phyloP scores from a whole-genome alignment of 192 early-diverging fungal species.

The Coemansia guatemalensis region DNA sequence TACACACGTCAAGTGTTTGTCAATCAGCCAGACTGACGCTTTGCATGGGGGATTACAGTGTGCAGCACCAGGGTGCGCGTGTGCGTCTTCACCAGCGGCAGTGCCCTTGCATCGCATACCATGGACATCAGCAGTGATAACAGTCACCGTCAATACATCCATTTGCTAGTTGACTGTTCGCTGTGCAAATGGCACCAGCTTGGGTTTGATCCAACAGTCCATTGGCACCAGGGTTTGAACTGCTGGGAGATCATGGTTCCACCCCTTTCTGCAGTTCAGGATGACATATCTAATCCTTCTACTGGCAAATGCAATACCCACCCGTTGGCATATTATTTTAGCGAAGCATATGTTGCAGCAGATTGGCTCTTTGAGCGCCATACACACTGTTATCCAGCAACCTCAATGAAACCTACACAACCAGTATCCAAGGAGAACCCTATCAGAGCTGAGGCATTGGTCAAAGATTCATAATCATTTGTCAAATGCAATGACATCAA shows the following conservation, averaged over 20 bases:
- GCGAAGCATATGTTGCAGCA: slow-evolving; percentile 5
- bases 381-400: slow-evolving; percentile 8
- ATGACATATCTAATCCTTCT: background rate
- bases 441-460: background rate
- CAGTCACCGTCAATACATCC: background rate
- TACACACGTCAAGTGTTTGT: background rate
- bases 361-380: slow-evolving; percentile 12
- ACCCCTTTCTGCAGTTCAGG: background rate
- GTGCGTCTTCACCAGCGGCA: slow-evolving; percentile 3
- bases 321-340: slow-evolving; percentile 1
- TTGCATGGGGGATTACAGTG: slow-evolving; percentile 12
- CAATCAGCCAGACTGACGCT: background rate
- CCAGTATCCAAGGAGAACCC: background rate
- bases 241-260: slow-evolving; percentile 10
- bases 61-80: slow-evolving; percentile 1
- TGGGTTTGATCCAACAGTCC: slow-evolving; percentile 10
- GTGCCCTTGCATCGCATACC: background rate
- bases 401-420: background rate
- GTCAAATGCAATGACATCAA: background rate
- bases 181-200: slow-evolving; percentile 6
- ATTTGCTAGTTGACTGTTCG: slow-evolving; percentile 15
- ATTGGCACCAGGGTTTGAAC: background rate
- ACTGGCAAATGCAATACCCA: background rate
- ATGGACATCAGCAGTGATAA: background rate
- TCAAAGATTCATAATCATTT: background rate